Conservation (phyloP, 352 stramenopile genomes). For the Phytophthora kernoviae region DNA sequence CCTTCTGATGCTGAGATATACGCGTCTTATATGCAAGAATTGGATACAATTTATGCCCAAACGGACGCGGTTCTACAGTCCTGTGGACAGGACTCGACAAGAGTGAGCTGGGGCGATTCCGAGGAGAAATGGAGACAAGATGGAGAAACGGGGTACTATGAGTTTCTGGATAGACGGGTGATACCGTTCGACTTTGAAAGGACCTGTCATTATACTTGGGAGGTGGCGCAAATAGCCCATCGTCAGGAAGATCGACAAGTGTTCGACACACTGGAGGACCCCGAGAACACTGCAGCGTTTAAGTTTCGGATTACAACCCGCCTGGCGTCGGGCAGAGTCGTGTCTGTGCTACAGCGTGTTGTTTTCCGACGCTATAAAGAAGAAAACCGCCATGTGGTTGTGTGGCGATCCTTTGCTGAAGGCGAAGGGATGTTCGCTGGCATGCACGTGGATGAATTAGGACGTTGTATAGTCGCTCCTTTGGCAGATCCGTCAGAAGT, state of each 20-base stretch:
- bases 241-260: slow-evolving; percentile 4
- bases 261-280: neutral
- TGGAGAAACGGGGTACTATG: slow-evolving; percentile 2
- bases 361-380: slow-evolving; percentile 48
- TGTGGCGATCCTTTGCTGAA: slow-evolving; percentile 48
- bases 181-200: slow-evolving; percentile 14
- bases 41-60: slow-evolving; percentile 4
- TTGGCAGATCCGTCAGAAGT: neutral
- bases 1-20: slow-evolving; percentile 5
- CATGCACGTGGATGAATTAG: slow-evolving; percentile 13
- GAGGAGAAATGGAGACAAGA: slow-evolving; percentile 10
- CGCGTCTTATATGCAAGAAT: slow-evolving; percentile 2
- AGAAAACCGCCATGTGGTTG: slow-evolving; percentile 44
- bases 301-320: slow-evolving; percentile 11
- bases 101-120: neutral
- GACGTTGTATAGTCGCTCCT: slow-evolving; percentile 3
- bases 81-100: slow-evolving; percentile 7
- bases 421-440: slow-evolving; percentile 16
- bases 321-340: neutral
- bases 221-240: slow-evolving; percentile 6
- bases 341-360: slow-evolving; percentile 2
- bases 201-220: slow-evolving; percentile 12
- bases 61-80: slow-evolving; percentile 2
- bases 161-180: slow-evolving; percentile 2
- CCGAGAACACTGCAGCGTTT: slow-evolving; percentile 7